phyloP scores from a whole-genome alignment of 768 basidiomycete species.

The Lyophyllum semitale region DNA sequence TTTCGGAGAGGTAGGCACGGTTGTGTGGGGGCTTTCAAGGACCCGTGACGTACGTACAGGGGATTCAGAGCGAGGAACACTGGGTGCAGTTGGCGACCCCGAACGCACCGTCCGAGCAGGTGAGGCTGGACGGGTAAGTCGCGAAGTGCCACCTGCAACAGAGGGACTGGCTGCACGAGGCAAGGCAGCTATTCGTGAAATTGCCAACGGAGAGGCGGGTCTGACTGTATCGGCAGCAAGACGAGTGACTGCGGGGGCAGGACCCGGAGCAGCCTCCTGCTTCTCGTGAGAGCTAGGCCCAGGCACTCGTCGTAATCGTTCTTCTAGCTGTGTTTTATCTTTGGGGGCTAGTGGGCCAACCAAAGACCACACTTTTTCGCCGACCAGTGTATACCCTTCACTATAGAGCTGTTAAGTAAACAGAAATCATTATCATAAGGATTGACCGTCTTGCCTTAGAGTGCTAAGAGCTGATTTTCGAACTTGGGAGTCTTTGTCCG shows the following conservation, averaged over 20 bases:
- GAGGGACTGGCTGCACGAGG: slow-evolving; percentile 32
- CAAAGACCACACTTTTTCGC: slow-evolving; percentile 82
- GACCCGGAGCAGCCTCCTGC: slow-evolving; percentile 27
- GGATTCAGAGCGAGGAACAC: slow-evolving; percentile 40
- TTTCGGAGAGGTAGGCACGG: slow-evolving; percentile 43
- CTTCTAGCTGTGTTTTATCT: slow-evolving; percentile 91
- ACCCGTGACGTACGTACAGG: slow-evolving; percentile 37
- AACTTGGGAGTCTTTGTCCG: slow-evolving; percentile 87
- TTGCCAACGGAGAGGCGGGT: slow-evolving; percentile 35
- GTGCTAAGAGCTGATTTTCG: slow-evolving; percentile 84
- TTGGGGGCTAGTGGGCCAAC: slow-evolving; percentile 79
- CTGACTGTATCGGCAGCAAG: slow-evolving; percentile 47
- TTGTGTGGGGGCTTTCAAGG: slow-evolving; percentile 20
- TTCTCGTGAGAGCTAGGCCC: slow-evolving; percentile 58
- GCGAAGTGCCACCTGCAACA: slow-evolving; percentile 26
- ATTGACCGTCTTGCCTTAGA: slow-evolving; percentile 61
- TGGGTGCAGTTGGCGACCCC: slow-evolving; percentile 41
- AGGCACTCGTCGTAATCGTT: slow-evolving; percentile 80
- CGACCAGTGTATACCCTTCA: slow-evolving; percentile 79
- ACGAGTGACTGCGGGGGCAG: slow-evolving; percentile 52
- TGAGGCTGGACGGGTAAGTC: slow-evolving; percentile 48
- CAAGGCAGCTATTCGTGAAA: slow-evolving; percentile 15
- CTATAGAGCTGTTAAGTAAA: slow-evolving; percentile 38
- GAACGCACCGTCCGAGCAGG: slow-evolving; percentile 42
- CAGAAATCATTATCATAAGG: slow-evolving; percentile 1